Base-by-base conservation (phyloP, 441 rosid genomes). In the Populus hybrid region DNA sequence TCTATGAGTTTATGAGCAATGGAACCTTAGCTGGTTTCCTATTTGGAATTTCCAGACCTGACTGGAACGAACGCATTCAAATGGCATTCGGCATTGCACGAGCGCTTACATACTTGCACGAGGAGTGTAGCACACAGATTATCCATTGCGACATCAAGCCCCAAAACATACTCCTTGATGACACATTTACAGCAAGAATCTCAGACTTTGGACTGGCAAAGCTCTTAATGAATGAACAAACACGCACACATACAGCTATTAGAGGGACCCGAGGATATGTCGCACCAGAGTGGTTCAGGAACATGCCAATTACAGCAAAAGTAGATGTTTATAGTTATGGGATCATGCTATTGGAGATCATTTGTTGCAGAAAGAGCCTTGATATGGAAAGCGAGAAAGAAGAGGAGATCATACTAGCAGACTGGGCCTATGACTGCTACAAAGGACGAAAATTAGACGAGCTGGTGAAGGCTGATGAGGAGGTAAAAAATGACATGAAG, bases 311-410 rank as follows among this genome's bases (percentile, higher is more conserved):
- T 40, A 84, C 89, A 6, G 85, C 74, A 38, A 82, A 89, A 68
- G 91, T 88, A 0, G 91, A 91, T 42, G 84, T 91, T 1, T 87
- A 85, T 79, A 85, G 90, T 84, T 88, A 85, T 26, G 88, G 93
- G 10, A 77, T 85, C 35, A 26, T 87, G 83, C 78, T 87, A 77
- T 85, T 86, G 4, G 91, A 87, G 88, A 73, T 87, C 70, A 81
- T 91, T 53, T 87, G 88, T 73, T 88, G 92, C 26, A 82, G 89
- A 73, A 87, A 73, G 81, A 81, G 77, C 14, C 71, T 85, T 5
- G 79, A 74, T 38, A 32, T 35, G 8, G 70, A 84, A 21, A 24
- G 7, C 2, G 53, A 72, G 23, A 81, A 82, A 2, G 90, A 85
- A 69, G 71, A 76, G n/a, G 69, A 76, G 36, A 80, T 82, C 70